Evolutionary conservation across 257 asterid genomes (phyloP).

Genomic region (Plantago major): DNA sequence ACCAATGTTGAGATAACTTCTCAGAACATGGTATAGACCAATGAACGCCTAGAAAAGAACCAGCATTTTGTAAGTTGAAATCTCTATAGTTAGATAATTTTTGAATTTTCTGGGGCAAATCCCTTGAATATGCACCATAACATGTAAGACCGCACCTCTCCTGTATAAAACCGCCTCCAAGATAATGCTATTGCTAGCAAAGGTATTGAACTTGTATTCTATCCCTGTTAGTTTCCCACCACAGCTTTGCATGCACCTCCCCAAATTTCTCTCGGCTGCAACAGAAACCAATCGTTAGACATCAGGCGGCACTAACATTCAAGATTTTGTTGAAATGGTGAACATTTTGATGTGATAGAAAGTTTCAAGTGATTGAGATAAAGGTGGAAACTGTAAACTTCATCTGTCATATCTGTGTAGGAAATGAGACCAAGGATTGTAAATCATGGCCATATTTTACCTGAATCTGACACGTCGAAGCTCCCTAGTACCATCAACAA

Average conservation of each 20-base stretch:
- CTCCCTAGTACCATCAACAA: conserved; percentile 85
- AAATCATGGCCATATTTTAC: conserved; percentile 25
- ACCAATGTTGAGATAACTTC: conserved; percentile 1
- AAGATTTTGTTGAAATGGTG: background rate
- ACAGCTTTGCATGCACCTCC: conserved; percentile 76
- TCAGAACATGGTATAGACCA: conserved; percentile 13
- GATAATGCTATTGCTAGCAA: conserved; percentile 28
- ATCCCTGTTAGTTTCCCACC: conserved; percentile 98
- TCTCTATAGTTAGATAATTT: conserved; percentile 22
- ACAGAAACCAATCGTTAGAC: background rate
- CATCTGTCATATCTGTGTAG: background rate
- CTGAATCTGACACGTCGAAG: conserved; percentile 96
- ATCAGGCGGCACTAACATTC: background rate
- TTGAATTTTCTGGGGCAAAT: background rate
- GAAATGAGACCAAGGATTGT: background rate
- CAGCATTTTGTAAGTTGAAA: conserved; percentile 10
- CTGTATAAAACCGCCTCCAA: background rate
- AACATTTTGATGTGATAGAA: no score
- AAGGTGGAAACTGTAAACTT: background rate
- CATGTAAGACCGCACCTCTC: background rate
- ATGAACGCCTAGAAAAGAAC: conserved; percentile 4
- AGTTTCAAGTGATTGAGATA: no score
- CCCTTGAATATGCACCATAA: conserved; percentile 14
- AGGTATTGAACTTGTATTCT: conserved; percentile 90
- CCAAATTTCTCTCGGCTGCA: conserved; percentile 86